These are phyloP conservation scores for Vitis hybrid DNA, from an alignment of 177 flowering plant species.

Conservation along the genomic window DNA sequence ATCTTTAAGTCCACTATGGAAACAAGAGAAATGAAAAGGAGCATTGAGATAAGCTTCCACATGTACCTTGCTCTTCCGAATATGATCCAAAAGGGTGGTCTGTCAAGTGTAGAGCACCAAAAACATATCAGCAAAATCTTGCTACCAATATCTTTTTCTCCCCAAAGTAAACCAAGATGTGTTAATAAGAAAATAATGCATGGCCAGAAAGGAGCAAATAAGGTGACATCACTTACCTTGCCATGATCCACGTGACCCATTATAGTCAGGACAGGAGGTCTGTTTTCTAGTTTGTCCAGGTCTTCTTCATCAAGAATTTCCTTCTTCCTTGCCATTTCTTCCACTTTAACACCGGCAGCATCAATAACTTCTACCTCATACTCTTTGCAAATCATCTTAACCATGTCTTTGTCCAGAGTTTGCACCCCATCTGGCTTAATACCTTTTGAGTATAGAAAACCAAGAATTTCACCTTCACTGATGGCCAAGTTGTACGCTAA, in stretches of 20 bases:
- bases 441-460: slow-evolving; percentile 71
- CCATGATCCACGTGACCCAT: slow-evolving; percentile 99
- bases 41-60: slow-evolving; percentile 16
- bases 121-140: slow-evolving; percentile 23
- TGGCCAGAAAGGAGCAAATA: not conserved
- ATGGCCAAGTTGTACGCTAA: slow-evolving; percentile 75
- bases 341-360: slow-evolving; percentile 63
- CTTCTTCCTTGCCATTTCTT: slow-evolving; percentile 87
- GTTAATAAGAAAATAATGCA: not conserved
- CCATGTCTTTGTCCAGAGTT: slow-evolving; percentile 75
- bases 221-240: slow-evolving; percentile 48
- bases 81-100: slow-evolving; percentile 96
- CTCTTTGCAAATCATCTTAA: slow-evolving; percentile 84
- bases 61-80: slow-evolving; percentile 94
- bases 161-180: not conserved
- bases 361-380: slow-evolving; percentile 88
- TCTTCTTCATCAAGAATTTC: slow-evolving; percentile 89
- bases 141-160: not conserved
- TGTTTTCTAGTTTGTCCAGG: slow-evolving; percentile 72
- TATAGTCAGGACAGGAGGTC: slow-evolving; percentile 98
- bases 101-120: slow-evolving; percentile 41
- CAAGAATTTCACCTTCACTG: slow-evolving; percentile 87
- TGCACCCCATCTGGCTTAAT: slow-evolving; percentile 83
- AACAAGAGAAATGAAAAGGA: slow-evolving; percentile 5
- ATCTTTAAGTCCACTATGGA: not conserved